Percentiles rank a stretch among this genome's conserved stretches.
phyloP scores from a whole-genome alignment of 495 filamentous ascomycete genomes.

The Penicillium robsamsonii region DNA sequence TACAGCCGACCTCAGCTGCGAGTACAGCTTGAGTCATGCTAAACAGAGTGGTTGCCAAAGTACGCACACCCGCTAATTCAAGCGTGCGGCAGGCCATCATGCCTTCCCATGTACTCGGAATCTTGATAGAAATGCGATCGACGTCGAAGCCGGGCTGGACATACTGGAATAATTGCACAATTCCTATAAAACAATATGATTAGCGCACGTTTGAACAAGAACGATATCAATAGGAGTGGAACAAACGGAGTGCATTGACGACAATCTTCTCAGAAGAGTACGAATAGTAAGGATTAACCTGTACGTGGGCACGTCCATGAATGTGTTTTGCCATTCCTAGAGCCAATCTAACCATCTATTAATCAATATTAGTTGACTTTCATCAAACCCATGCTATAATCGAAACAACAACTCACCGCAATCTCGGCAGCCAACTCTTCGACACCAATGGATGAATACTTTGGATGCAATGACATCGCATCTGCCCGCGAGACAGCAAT shows the following conservation, averaged over 20 bases:
- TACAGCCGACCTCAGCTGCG: constrained; percentile 55
- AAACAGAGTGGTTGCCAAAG: constrained; percentile 62
- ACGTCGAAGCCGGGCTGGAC: constrained; percentile 48
- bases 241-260: constrained; percentile 54
- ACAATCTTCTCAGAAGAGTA: constrained; percentile 53
- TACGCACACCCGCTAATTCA: constrained; percentile 49
- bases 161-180: constrained; percentile 46
- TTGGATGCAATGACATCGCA: constrained; percentile 30
- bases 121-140: constrained; percentile 59
- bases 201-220: background rate
- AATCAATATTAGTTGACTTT: background rate
- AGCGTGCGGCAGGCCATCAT: constrained; percentile 59
- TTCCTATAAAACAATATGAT: constrained; percentile 31
- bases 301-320: constrained; percentile 56
- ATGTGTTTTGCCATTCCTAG: constrained; percentile 52
- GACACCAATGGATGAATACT: constrained; percentile 39
- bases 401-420: constrained; percentile 25
- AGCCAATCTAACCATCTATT: constrained; percentile 53
- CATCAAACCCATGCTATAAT: background rate
- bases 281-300: constrained; percentile 58
- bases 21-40: constrained; percentile 56
- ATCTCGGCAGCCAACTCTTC: constrained; percentile 59
- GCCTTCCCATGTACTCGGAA: constrained; percentile 64
- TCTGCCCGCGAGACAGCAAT: constrained; percentile 46
- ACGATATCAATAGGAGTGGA: background rate